Conservation (phyloP, 73 alveolate genomes). For the Paramecium tetraurelia region DNA sequence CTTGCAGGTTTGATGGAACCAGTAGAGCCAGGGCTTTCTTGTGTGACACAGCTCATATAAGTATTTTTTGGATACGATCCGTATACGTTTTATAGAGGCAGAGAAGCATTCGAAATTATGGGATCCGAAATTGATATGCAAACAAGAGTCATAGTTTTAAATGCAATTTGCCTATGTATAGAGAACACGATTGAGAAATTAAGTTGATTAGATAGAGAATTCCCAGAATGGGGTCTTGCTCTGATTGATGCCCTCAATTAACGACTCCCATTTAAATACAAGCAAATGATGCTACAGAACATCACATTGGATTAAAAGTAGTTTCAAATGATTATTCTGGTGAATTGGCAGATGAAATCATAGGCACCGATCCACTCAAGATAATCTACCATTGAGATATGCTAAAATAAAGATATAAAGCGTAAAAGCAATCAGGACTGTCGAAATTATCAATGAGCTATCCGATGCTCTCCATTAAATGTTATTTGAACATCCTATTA, state of each 20-base stretch:
- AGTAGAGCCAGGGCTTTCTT: constrained; percentile 83
- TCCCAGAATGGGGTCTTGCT: constrained; percentile 80
- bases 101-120: constrained; percentile 88
- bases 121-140: constrained; percentile 84
- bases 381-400: constrained; percentile 58
- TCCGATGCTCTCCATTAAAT: constrained; percentile 63
- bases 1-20: constrained; percentile 85
- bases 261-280: constrained; percentile 37
- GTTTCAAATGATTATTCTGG: constrained; percentile 61
- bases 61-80: constrained; percentile 80
- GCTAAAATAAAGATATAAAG: constrained; percentile 58
- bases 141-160: constrained; percentile 78
- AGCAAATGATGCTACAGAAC: constrained; percentile 85
- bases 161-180: too few relatives aligned
- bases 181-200: constrained; percentile 73
- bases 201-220: constrained; percentile 82
- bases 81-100: constrained; percentile 72
- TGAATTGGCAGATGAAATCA: constrained; percentile 66
- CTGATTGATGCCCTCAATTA: not conserved
- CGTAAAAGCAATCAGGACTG: constrained; percentile 66
- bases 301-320: constrained; percentile 77
- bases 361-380: constrained; percentile 84
- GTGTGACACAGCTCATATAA: constrained; percentile 90
- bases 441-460: constrained; percentile 66
- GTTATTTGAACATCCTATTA: constrained; percentile 70